Evolutionary conservation across 805 yeast species (phyloP).

Genomic region (Danielozyma ontarioensis): DNA sequence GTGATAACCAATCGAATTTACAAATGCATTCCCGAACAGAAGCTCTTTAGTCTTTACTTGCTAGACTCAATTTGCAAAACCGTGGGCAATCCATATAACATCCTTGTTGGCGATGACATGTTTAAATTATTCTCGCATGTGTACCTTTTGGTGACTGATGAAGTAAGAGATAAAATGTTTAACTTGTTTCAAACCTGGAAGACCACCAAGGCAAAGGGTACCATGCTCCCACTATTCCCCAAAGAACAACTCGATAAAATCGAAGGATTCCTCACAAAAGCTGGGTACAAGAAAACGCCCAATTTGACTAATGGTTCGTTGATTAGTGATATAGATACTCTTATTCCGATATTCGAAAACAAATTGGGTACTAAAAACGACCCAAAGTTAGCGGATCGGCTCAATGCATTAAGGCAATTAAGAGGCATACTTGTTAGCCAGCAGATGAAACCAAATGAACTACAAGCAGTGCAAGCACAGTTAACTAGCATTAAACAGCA

Average conservation of each 20-base stretch:
- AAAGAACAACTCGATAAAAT: constrained; percentile 63
- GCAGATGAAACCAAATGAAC: constrained; percentile 27
- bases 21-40: constrained; percentile 76
- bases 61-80: constrained; percentile 89
- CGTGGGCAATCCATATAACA: constrained; percentile 86
- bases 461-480: constrained; percentile 34
- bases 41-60: constrained; percentile 77
- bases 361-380: constrained; percentile 30
- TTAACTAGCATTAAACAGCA: constrained; percentile 34
- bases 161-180: constrained; percentile 63
- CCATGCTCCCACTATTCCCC: constrained; percentile 71
- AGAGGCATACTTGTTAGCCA: constrained; percentile 34
- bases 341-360: constrained; percentile 39
- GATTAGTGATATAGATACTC: constrained; percentile 29
- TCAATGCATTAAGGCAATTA: constrained; percentile 41
- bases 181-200: constrained; percentile 89
- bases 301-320: constrained; percentile 13
- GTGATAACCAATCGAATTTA: constrained; percentile 72
- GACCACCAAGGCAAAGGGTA: constrained; percentile 49
- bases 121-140: constrained; percentile 69
- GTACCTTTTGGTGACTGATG: constrained; percentile 73
- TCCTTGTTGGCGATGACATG: constrained; percentile 64
- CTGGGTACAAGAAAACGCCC: constrained; percentile 13
- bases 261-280: constrained; percentile 57
- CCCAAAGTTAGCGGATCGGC: constrained; percentile 37